Conservation (phyloP, 2,329 filamentous ascomycete genomes). For the Trichoderma arundinaceum region DNA sequence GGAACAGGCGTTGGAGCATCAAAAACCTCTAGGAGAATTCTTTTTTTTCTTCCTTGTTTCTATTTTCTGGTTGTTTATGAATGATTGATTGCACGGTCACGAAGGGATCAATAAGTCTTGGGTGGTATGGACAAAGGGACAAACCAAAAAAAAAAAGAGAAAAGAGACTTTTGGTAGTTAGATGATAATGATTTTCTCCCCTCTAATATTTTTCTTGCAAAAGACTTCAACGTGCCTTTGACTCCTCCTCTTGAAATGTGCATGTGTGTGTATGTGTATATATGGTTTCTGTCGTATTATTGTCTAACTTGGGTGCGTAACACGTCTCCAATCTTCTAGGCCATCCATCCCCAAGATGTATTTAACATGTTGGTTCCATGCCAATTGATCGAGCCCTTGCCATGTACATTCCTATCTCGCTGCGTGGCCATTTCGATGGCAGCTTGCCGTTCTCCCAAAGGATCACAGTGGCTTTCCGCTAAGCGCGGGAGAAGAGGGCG, state of each 20-base stretch:
- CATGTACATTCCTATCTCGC: not conserved
- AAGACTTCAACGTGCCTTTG: not conserved
- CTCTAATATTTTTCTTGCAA: constrained; percentile 49
- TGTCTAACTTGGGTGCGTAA: too few species aligned
- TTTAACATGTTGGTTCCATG: constrained; percentile 34
- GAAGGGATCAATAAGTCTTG: constrained; percentile 47
- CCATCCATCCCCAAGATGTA: constrained; percentile 36
- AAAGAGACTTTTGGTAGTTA: constrained; percentile 49
- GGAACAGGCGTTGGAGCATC: constrained; percentile 59
- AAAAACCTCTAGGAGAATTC: constrained; percentile 50
- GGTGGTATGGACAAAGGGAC: constrained; percentile 50
- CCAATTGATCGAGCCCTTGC: constrained; percentile 16
- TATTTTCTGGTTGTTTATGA: constrained; percentile 50
- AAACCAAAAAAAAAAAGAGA: constrained; percentile 31
- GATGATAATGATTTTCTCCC: constrained; percentile 64
- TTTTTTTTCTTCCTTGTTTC: not conserved
- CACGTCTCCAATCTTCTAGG: not conserved
- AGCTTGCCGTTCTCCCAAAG: not conserved
- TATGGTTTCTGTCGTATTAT: not conserved
- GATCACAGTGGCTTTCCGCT: not conserved
- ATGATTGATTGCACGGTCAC: constrained; percentile 53
- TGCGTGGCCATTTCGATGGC: not conserved
- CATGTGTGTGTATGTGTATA: not conserved
- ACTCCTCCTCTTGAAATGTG: not conserved
- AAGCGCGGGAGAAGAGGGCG: not conserved